These are phyloP conservation scores for Podospora pseudocomata DNA, from an alignment of 495 filamentous ascomycete species.

Conservation along the genomic window DNA sequence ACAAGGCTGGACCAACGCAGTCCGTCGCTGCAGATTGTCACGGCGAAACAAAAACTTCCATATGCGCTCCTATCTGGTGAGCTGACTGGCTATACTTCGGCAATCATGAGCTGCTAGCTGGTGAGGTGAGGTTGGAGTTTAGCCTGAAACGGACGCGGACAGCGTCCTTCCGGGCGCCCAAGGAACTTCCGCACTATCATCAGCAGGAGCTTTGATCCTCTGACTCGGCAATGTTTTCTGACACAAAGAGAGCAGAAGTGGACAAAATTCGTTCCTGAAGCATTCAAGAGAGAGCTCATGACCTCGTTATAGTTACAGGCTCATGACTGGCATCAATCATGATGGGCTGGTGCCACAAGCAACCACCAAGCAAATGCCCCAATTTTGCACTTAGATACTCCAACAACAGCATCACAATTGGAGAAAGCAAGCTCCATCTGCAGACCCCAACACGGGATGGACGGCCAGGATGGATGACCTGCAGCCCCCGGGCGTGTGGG, in stretches of 20 bases:
- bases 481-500: constrained; percentile 7
- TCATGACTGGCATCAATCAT: not conserved
- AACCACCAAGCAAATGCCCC: not conserved
- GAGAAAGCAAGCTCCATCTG: not conserved
- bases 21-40: not conserved
- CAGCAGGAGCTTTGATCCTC: constrained; percentile 7
- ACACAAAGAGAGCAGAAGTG: not conserved
- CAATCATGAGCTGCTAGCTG: constrained; percentile 9
- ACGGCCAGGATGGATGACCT: constrained; percentile 2
- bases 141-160: constrained; percentile 38
- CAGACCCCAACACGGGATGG: constrained; percentile 3
- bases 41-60: not conserved
- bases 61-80: not conserved
- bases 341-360: not conserved
- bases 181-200: constrained; percentile 12
- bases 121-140: constrained; percentile 14
- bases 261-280: not conserved
- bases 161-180: constrained; percentile 30
- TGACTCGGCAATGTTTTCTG: constrained; percentile 4
- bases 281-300: not conserved
- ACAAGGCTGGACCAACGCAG: not conserved
- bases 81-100: not conserved
- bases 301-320: not conserved
- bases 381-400: not conserved
- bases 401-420: not conserved